Conservation (phyloP, 352 stramenopile species). For the Stramenopiles sp. region DNA sequence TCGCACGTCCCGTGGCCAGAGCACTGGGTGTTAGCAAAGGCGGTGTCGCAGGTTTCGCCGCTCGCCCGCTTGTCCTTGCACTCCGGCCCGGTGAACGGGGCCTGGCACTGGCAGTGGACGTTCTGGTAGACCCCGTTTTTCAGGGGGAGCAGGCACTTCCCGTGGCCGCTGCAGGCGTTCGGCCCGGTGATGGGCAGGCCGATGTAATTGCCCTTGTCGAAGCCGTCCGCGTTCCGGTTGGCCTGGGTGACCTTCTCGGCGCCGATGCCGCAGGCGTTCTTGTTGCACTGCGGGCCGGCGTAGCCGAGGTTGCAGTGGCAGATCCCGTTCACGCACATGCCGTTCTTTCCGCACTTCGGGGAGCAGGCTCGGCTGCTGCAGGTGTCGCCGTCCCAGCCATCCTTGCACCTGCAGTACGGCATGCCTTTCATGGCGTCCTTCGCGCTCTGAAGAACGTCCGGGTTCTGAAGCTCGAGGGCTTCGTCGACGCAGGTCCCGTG, state of each 20-base stretch:
- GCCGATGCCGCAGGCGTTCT: neutral
- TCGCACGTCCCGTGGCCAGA: constrained; percentile 2
- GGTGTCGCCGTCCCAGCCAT: neutral
- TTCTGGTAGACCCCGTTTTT: neutral
- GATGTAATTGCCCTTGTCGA: too few species aligned
- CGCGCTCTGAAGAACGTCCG: too few species aligned
- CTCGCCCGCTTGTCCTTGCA: neutral
- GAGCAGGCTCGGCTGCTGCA: neutral
- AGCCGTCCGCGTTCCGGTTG: too few species aligned
- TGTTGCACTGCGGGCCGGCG: neutral
- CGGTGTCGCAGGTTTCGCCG: neutral
- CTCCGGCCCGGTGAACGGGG: neutral
- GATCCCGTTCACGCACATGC: neutral
- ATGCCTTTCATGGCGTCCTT: too few species aligned
- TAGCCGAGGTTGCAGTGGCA: neutral
- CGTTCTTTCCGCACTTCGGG: neutral
- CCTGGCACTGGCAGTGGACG: neutral
- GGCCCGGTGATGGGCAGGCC: too few species aligned
- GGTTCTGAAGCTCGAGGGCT: too few species aligned
- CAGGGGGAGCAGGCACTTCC: neutral
- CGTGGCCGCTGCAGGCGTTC: neutral
- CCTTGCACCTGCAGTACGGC: neutral
- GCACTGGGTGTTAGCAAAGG: neutral
- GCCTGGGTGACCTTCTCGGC: too few species aligned
- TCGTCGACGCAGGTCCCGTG: constrained; percentile 1